Base-by-base conservation (phyloP, 805 yeast species). In the Candida stauntonica region DNA sequence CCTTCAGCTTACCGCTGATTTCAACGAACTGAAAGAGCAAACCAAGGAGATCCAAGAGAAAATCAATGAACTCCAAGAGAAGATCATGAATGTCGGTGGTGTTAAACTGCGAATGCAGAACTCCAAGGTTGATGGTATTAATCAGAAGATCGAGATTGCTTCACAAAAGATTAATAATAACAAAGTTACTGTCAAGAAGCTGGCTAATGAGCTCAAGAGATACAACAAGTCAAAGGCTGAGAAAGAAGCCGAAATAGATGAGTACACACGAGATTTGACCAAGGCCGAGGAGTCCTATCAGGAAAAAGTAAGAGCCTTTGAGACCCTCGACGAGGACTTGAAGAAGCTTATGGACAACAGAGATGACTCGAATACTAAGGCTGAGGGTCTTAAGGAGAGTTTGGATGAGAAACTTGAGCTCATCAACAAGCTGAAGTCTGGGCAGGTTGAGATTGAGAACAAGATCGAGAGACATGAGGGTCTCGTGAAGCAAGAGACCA, bases 81-180 rank as follows among this genome's bases (percentile, higher is more conserved):
- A 79, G 54, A 86, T 93, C 28, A 77, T 89, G 85, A 81, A 84
- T 35, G 81, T 86, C 38, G 99, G 99, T 38, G 99, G 99, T 44
- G 81, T 85, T 7, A 79, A 79, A 45, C 67, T 93, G 46, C 77
- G 86, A 40, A 59, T 84, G 44, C 96, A 88, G 52, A 82, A 78
- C 44, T 75, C 94, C 1, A 83, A 79, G 53, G 96, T 93, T 7
- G 88, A 79, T 50, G 82, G 94, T 2, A 67, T 83, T 24, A 66
- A 68, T 30, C 85, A 83, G 50, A 74, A 77, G 51, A 72, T 84
- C 20, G 85, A 79, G 37, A 73, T 81, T 15, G 58, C 78, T 12
- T 66, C 63, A 26, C 75, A 75, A 31, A 78, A 77, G 50, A 68
- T 78, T 12, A 68, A 80, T 5, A 73, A 72, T 21, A 85, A 77